Percentiles rank a stretch among this genome's conserved stretches.
phyloP scores from a whole-genome alignment of 257 asterid species.

The Fraxinus excelsior region DNA sequence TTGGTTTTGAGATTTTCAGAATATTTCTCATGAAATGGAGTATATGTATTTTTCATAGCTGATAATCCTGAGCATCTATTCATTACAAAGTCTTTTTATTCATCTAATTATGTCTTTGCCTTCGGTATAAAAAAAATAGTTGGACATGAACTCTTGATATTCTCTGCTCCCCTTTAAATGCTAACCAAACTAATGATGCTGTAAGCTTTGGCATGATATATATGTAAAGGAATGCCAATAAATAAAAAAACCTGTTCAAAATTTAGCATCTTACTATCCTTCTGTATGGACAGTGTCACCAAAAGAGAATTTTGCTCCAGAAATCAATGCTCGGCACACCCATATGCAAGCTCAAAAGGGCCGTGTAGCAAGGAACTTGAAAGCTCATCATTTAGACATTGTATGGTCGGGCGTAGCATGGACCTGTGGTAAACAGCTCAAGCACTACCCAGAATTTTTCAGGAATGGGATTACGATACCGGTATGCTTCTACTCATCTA shows the following conservation, averaged over 20 bases:
- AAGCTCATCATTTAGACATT: conserved; percentile 66
- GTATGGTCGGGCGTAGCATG: conserved; percentile 90
- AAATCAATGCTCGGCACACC: conserved; percentile 45
- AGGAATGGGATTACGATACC: conserved; percentile 82
- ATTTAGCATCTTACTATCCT: conserved; percentile 14
- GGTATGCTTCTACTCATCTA: conserved; percentile 47
- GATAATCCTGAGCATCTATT: neutral
- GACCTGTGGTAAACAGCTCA: conserved; percentile 91
- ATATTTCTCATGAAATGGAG: neutral
- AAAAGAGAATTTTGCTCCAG: conserved; percentile 50
- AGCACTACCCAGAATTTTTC: conserved; percentile 79
- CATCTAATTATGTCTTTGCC: neutral
- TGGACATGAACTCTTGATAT: neutral
- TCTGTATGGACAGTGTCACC: conserved; percentile 57
- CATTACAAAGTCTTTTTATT: neutral
- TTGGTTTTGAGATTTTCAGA: neutral
- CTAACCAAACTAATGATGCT: neutral
- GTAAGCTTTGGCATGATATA: conserved; percentile 7
- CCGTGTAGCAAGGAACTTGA: conserved; percentile 60
- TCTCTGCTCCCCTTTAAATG: neutral
- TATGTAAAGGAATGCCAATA: neutral
- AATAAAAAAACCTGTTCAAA: conserved; percentile 11
- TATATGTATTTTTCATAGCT: neutral
- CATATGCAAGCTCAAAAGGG: conserved; percentile 72
- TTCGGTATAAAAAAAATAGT: neutral